A percentile compares a stretch with the other conserved stretches of the same genome.
Conservation (phyloP, 495 filamentous ascomycete species). For the Lasiosphaeria ovina region DNA sequence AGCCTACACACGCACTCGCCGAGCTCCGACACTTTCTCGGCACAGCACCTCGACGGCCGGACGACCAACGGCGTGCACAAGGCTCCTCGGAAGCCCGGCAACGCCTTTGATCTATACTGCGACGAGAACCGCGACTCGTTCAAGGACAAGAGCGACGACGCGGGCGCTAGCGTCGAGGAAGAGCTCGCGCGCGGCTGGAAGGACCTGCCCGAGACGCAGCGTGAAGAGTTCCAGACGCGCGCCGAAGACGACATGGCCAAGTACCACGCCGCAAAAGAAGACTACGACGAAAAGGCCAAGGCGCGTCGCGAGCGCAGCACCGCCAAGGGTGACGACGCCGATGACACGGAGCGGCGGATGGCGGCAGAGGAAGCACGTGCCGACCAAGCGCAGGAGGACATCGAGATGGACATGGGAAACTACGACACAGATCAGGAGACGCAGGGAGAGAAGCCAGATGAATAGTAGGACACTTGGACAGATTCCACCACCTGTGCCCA, state of each 20-base stretch:
- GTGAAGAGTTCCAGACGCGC: conserved; percentile 42
- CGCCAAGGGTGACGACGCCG: conserved; percentile 14
- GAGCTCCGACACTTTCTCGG: conserved; percentile 46
- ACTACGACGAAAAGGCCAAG: conserved; percentile 26
- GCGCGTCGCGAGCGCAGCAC: conserved; percentile 11
- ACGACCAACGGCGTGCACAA: conserved; percentile 31
- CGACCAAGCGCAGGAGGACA: conserved; percentile 30
- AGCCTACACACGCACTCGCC: conserved; percentile 41
- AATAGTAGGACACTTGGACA: conserved; percentile 10
- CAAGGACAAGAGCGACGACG: conserved; percentile 33
- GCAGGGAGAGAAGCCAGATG: conserved; percentile 27
- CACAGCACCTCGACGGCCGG: conserved; percentile 30
- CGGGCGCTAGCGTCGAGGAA: conserved; percentile 37
- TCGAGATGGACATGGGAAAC: conserved; percentile 48
- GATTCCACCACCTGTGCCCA: no score
- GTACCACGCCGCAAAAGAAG: conserved; percentile 45
- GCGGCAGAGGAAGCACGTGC: conserved; percentile 21
- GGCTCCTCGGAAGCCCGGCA: conserved; percentile 42
- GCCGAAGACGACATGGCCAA: conserved; percentile 41
- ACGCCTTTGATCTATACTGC: conserved; percentile 53
- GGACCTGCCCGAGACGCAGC: conserved; percentile 41
- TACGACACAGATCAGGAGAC: conserved; percentile 40
- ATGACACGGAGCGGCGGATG: conserved; percentile 27
- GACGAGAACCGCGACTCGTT: conserved; percentile 42
- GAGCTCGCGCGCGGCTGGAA: conserved; percentile 52